Base-by-base conservation (phyloP, 83 land plant genomes). In the Larix sibirica region DNA sequence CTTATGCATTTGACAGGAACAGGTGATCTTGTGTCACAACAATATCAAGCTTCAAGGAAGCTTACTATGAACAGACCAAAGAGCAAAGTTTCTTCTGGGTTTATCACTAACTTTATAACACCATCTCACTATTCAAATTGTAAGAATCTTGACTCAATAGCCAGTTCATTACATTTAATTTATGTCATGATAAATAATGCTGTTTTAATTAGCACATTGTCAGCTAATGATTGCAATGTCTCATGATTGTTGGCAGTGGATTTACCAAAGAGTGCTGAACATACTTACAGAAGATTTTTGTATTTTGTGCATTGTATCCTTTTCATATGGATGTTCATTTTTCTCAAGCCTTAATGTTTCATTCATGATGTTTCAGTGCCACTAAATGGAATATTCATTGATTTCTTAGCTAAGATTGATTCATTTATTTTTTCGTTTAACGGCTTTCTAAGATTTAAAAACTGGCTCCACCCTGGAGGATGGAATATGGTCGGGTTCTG, bases 1-100 rank as follows among this genome's bases (percentile, higher is more conserved):
- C 79, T 77, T 16, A 1, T 77, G 47, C 79, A 76, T 50, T 54
- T 76, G 60, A 76, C 59, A 7, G 79, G 59, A 54, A 54, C 14
- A 54, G 79, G 79, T 54, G 28, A 76, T 4, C 59, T 76, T 42
- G 21, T 50, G 24, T 44, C 59, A 24, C 60, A 76, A 54, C 79
- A 14, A 54, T 76, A 76, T 76, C 31, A 76, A 24, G 28, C 79
- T n/a, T 76, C 79, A 54, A 44, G 6, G 24, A 54, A 42, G 59
- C 31, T 44, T 54, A 47, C 10, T 5, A 20, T 1, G 28, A 76
- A 54, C 8, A 76, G 20, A 69, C 28, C 74, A 69, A 36, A 42
- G 36, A 69, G 6, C 66, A 63, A 63, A 63, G 66, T 21, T 20
- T 69, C 42, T 33, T 17, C 40, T 13, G 8, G 2, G 7, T 33